Percentiles rank a stretch among this genome's conserved stretches.
Conservation (phyloP, 164 flowering plant genomes). For the Liquidambar formosana region DNA sequence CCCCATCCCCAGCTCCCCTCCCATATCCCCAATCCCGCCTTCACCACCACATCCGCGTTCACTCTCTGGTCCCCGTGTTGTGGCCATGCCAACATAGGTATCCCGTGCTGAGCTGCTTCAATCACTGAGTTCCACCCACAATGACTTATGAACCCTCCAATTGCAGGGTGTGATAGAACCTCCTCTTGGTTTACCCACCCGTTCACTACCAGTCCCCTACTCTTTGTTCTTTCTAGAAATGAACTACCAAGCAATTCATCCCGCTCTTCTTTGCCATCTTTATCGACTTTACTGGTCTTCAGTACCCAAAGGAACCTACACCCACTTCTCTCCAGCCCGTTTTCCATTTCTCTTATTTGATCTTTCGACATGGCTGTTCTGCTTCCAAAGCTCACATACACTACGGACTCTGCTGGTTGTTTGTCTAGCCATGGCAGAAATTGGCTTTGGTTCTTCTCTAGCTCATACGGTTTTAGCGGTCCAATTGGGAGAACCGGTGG, state of each 20-base stretch:
- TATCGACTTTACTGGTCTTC: conserved; percentile 41
- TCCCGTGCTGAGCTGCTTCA: conserved; percentile 29
- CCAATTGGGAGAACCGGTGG: conserved; percentile 47
- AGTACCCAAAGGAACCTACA: conserved; percentile 50
- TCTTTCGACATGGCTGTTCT: conserved; percentile 39
- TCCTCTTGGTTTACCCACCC: conserved; percentile 28
- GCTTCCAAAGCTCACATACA: conserved; percentile 57
- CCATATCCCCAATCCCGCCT: conserved; percentile 25
- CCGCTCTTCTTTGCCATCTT: conserved; percentile 33
- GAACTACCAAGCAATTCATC: conserved; percentile 25
- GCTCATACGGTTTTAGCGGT: conserved; percentile 32
- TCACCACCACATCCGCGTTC: conserved; percentile 30
- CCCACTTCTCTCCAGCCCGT: conserved; percentile 39
- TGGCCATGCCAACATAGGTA: conserved; percentile 38
- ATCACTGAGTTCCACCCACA: conserved; percentile 42
- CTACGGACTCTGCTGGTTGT: conserved; percentile 44
- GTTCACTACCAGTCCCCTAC: conserved; percentile 29
- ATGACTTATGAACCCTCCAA: conserved; percentile 34
- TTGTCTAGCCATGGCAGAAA: conserved; percentile 38
- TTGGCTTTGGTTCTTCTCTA: conserved; percentile 1
- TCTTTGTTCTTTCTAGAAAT: conserved; percentile 23
- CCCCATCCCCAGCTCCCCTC: conserved; percentile 27
- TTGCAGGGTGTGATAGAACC: conserved; percentile 26
- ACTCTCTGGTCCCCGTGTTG: conserved; percentile 31
- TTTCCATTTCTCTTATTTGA: conserved; percentile 47